phyloP scores from a whole-genome alignment of 306 rosid species.

The Acacia crassicarpa region DNA sequence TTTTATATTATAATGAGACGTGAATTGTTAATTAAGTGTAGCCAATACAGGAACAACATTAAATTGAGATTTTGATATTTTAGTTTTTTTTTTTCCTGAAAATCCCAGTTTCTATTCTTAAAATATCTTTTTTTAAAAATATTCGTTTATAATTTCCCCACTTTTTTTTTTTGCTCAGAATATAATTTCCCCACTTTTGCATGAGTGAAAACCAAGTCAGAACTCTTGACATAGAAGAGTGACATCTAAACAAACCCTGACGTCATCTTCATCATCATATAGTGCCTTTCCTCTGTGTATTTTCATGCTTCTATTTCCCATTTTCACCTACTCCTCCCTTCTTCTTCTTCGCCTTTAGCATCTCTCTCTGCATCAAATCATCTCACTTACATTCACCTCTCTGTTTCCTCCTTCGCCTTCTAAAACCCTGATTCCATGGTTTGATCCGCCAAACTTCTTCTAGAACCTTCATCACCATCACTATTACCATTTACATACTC shows the following conservation, averaged over 20 bases:
- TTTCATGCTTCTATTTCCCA: conserved; percentile 30
- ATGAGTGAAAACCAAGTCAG: neutral
- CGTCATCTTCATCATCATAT: conserved; percentile 30
- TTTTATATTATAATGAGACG: too few species aligned
- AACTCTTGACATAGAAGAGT: neutral
- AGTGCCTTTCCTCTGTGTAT: conserved; percentile 28
- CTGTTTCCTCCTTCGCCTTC: conserved; percentile 39
- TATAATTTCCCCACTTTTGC: neutral
- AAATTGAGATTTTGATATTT: too few species aligned
- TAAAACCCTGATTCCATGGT: conserved; percentile 30
- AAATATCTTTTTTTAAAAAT: too few species aligned
- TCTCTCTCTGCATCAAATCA: conserved; percentile 14
- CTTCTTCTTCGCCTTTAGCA: neutral
- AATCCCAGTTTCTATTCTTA: too few species aligned
- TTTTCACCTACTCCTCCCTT: conserved; percentile 51
- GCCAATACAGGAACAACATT: too few species aligned
- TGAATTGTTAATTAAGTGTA: too few species aligned
- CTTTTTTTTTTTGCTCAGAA: too few species aligned
- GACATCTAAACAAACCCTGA: conserved; percentile 37
- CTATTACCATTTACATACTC: neutral
- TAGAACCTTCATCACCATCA: neutral
- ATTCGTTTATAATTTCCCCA: neutral
- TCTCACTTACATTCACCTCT: conserved; percentile 21
- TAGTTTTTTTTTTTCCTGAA: too few species aligned
- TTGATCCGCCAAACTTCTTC: conserved; percentile 23